Evolutionary conservation across 2,329 filamentous ascomycete genomes (phyloP), one percentile per base, ranked within the genome.

Genomic region (Zymoseptoria ardabiliae): DNA sequence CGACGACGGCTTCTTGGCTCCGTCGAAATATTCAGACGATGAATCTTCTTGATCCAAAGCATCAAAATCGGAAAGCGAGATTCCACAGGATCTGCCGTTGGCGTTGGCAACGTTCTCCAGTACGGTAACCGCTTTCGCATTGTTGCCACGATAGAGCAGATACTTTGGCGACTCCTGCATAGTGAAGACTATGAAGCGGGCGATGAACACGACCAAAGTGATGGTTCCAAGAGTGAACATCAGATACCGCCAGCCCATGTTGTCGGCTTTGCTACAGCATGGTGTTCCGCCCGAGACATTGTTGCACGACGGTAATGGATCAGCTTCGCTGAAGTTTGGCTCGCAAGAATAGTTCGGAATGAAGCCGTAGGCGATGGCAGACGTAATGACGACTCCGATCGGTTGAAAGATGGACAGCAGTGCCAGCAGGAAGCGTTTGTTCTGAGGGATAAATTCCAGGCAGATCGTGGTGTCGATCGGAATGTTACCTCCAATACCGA

Each of bases 121-220:
- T 1, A 78, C 76, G 25, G 69, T 67, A 51, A 85, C 77, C 0
- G 84, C 77, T 59, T 80, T 74, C 2, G 72, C 77, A 54, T 86
- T 83, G 22, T 76, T 70, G 9, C 82, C 82, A 11, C 76, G 73
- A 50, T 78, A 79, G 7, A 86, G 72, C 5, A 83, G 74, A 63
- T 82, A 85, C 65, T 86, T 86, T 0, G 83, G 83, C 1, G 82
- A 84, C 65, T 86, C 83, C 61, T 77, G 78, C 53, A 86, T 79
- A 4, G 75, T 73, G 64, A 86, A 79, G 45, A 85, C 67, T 1
- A 80, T 77, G 45, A 84, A 75, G 20, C 83, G 80, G 1, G 81
- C 66, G 51, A 85, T 68, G 50, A 82, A 85, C 11, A 78, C 69
- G 11, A 71, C 57, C 1, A 78, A 62, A 0, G 76, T 78, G 49